These are phyloP conservation scores for Pistacia vera DNA, from an alignment of 345 rosid species.

Conservation along the genomic window DNA sequence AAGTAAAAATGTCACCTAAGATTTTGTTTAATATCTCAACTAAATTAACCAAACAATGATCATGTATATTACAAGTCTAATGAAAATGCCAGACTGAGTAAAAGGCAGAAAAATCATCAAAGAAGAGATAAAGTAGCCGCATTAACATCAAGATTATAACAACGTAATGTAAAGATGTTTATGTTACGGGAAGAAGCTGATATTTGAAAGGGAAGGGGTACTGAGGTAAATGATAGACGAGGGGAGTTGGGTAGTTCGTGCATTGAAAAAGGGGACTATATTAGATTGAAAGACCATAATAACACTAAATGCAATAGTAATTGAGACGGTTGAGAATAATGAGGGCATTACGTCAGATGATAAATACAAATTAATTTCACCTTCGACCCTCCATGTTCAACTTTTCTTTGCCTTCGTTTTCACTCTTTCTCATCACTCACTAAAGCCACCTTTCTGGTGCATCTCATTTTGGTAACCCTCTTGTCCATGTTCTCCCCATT, in stretches of 20 bases:
- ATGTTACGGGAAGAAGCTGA: neutral
- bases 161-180: neutral
- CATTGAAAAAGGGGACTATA: conserved; percentile 52
- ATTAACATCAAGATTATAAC: neutral
- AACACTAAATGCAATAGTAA: conserved; percentile 95
- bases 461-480: conserved; percentile 43
- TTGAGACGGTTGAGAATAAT: conserved; percentile 92
- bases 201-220: conserved; percentile 27
- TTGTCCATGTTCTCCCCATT: conserved; percentile 49
- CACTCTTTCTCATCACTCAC: conserved; percentile 46
- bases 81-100: neutral
- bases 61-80: neutral
- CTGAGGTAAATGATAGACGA: conserved; percentile 33
- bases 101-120: neutral
- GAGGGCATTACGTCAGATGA: conserved; percentile 84
- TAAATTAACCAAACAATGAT: conserved; percentile 1
- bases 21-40: conserved; percentile 14
- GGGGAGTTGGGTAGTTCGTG: conserved; percentile 65
- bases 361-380: conserved; percentile 74
- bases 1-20: neutral
- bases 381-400: conserved; percentile 32
- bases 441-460: conserved; percentile 65
- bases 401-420: conserved; percentile 17
- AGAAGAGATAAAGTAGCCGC: neutral
- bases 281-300: conserved; percentile 73